A percentile compares a stretch with the other conserved stretches of the same genome.
phyloP scores from a whole-genome alignment of 148 eudicot species.

The Pouteria glomerata region DNA sequence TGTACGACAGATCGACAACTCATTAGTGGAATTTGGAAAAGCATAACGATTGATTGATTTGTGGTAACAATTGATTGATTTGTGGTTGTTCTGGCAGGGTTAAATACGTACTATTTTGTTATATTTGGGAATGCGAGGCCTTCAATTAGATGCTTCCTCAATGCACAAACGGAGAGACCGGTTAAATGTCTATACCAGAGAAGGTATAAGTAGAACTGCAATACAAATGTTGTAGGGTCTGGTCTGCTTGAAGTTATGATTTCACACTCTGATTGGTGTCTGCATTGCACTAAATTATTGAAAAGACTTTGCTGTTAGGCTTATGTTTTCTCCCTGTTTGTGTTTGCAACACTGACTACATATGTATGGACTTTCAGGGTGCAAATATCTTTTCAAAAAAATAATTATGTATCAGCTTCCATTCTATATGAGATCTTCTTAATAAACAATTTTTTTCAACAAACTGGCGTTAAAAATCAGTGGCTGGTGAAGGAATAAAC shows the following conservation, averaged over 20 bases:
- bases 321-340: background rate
- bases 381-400: too few species aligned
- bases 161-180: slow-evolving; percentile 66
- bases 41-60: too few species aligned
- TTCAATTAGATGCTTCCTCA: slow-evolving; percentile 38
- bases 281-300: background rate
- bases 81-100: slow-evolving; percentile 12
- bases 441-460: background rate
- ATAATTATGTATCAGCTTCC: background rate
- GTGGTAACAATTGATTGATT: slow-evolving; percentile 7
- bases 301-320: background rate
- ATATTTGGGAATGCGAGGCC: slow-evolving; percentile 49
- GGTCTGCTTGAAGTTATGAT: background rate
- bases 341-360: background rate
- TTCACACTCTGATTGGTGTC: background rate
- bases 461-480: background rate
- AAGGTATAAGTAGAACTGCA: slow-evolving; percentile 11
- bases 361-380: too few species aligned
- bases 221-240: slow-evolving; percentile 4
- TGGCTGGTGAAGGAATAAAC: background rate
- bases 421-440: background rate
- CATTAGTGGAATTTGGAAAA: background rate
- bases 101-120: background rate
- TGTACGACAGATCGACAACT: background rate
- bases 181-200: slow-evolving; percentile 26